Percentiles rank a stretch among this genome's conserved stretches.
Conservation (phyloP, 1,284 basidiomycete species). For the Cutaneotrichosporon sp. region DNA sequence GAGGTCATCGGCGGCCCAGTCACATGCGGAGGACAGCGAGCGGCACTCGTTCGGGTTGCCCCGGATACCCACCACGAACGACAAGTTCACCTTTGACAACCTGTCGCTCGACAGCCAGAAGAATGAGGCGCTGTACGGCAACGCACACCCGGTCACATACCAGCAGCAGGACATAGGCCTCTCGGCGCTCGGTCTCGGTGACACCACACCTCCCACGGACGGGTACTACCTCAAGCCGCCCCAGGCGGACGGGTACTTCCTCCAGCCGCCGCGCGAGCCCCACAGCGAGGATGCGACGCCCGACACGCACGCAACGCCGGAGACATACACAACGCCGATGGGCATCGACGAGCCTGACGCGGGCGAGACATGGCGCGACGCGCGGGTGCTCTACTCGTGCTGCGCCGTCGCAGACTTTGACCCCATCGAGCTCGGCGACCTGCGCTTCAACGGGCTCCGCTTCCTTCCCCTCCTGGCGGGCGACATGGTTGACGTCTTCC, state of each 20-base stretch:
- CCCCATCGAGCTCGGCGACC: conserved; percentile 34
- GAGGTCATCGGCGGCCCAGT: neutral
- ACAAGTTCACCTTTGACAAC: conserved; percentile 8
- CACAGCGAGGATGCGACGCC: neutral
- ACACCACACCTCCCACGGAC: conserved; percentile 1
- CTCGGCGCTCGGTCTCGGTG: conserved; percentile 9
- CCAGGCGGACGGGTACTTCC: neutral
- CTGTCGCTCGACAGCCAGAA: neutral
- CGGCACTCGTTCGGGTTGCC: conserved; percentile 46
- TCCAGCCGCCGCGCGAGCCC: neutral
- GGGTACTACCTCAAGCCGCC: neutral
- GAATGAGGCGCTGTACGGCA: conserved; percentile 9
- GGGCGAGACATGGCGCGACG: conserved; percentile 42
- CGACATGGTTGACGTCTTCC: conserved; percentile 48
- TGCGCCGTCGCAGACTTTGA: conserved; percentile 51
- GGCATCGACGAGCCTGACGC: conserved; percentile 29
- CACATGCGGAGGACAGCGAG: conserved; percentile 11
- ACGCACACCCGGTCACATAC: neutral
- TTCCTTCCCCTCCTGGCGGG: conserved; percentile 47
- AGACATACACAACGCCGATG: too few species aligned
- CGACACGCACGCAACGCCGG: too few species aligned
- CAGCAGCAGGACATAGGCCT: neutral
- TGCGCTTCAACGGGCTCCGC: conserved; percentile 41
- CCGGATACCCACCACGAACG: conserved; percentile 29
- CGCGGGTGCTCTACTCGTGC: conserved; percentile 48